phyloP scores from a whole-genome alignment of 352 stramenopile species.

The Phytophthora pluvialis region DNA sequence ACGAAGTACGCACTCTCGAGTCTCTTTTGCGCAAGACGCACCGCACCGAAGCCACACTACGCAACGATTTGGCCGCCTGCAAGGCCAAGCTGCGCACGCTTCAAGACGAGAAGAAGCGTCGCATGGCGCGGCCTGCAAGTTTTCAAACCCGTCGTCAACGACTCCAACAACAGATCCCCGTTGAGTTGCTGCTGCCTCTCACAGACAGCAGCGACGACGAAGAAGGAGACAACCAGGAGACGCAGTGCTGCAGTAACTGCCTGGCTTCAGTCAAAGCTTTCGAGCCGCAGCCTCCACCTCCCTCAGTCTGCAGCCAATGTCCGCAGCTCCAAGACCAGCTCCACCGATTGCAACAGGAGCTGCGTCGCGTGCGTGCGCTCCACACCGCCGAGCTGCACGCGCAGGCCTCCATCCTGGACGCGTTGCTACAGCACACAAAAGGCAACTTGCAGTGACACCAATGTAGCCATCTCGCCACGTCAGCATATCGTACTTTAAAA shows the following conservation, averaged over 20 bases:
- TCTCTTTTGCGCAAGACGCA: constrained; percentile 36
- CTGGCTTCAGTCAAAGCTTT: not conserved
- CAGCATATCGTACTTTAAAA: no score
- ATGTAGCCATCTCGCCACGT: constrained; percentile 34
- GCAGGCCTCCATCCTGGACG: constrained; percentile 33
- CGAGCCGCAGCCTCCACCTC: constrained; percentile 3
- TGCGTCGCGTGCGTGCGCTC: constrained; percentile 35
- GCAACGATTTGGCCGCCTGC: constrained; percentile 29
- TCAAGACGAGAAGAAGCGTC: constrained; percentile 35
- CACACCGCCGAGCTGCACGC: constrained; percentile 46
- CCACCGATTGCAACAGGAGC: constrained; percentile 25
- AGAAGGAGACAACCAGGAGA: constrained; percentile 18
- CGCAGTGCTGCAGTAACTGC: constrained; percentile 5
- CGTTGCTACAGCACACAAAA: constrained; percentile 18
- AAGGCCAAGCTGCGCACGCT: constrained; percentile 30
- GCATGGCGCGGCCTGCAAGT: not conserved
- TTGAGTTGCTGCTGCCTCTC: constrained; percentile 29
- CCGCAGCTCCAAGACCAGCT: constrained; percentile 30
- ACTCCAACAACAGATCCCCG: constrained; percentile 17
- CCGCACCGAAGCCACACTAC: constrained; percentile 38
- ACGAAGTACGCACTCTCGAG: constrained; percentile 30
- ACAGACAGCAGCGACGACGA: constrained; percentile 33
- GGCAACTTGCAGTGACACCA: constrained; percentile 22
- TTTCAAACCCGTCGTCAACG: constrained; percentile 8
- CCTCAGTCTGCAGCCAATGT: constrained; percentile 30